Evolutionary conservation across 192 early-diverging fungal genomes (phyloP), one percentile per base, ranked within the genome.

Genomic region (Dissophora globulifera): DNA sequence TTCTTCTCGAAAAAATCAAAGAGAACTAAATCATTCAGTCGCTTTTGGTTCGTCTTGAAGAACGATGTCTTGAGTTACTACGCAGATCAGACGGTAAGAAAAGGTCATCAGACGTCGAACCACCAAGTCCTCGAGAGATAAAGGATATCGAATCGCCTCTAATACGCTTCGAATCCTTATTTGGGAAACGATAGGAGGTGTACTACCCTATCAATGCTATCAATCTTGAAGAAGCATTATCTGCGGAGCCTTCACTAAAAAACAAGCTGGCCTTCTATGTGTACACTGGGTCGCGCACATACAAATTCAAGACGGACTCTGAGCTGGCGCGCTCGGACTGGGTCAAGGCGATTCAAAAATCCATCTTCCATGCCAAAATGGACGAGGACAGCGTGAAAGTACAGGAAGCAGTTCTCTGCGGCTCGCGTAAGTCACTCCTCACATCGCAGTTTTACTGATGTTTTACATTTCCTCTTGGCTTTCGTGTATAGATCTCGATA

Each of bases 21-120:
- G 38, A 72, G 70, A 1, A 81, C 61, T 15, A 67, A 65, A 58
- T 51, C 55, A 45, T 90, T 67, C 55, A 80, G 33, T 19, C 76
- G 87, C 0, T 86, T 82, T 46, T 90, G 83, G 82, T 90, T 90
- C 62, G 81, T 82, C 26, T 58, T 91, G 15, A 84, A 89, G 50
- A 82, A 87, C 50, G 86, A 88, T 62, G 80, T 83, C 2, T 70
- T 91, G 9, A 67, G 79, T 40, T 87, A 80, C 57, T 91, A 85
- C 43, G 75, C 69, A 29, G 83, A 85, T 58, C 80, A 84, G 13
- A 78, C 60, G 3, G 88, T 84, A 84, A 41, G 54, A 12, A 15
- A n/a, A n/a, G n/a, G n/a, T n/a, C n/a, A n/a, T n/a, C n/a, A n/a
- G n/a, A n/a, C n/a, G n/a, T n/a, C n/a, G n/a, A n/a, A n/a, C n/a